phyloP scores from a whole-genome alignment of 2,329 filamentous ascomycete species.

The Phoma sp. region DNA sequence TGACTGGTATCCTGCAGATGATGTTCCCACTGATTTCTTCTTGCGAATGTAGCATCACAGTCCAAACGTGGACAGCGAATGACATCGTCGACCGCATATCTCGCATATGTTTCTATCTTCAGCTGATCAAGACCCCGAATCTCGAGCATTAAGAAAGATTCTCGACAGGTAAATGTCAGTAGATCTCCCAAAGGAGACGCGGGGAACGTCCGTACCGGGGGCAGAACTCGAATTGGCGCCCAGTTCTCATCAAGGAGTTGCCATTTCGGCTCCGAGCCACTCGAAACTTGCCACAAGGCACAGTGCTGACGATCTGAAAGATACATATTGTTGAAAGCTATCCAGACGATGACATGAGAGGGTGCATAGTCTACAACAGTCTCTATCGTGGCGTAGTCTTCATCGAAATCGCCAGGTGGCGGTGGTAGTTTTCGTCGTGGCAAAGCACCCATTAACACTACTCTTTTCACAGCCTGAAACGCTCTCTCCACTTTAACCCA shows the following conservation, averaged over 20 bases:
- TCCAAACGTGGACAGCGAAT: conserved; percentile 14
- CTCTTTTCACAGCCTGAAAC: background rate
- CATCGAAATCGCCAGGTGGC: too few species aligned
- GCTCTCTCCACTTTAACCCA: background rate
- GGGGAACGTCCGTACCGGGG: conserved; percentile 3
- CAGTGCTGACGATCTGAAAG: background rate
- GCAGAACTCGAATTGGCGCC: conserved; percentile 11
- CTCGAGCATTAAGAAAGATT: background rate
- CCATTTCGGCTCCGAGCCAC: background rate
- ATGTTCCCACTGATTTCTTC: background rate
- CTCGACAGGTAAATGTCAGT: background rate
- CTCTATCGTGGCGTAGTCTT: background rate
- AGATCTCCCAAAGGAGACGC: conserved; percentile 10
- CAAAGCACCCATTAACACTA: background rate
- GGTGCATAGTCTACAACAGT: conserved; percentile 1
- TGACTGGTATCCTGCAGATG: background rate
- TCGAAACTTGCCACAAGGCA: background rate
- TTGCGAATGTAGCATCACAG: conserved; percentile 1
- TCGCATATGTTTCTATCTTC: conserved; percentile 12
- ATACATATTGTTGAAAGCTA: background rate
- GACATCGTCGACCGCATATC: conserved; percentile 4
- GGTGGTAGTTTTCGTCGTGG: background rate
- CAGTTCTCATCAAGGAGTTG: conserved; percentile 1
- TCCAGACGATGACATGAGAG: background rate
- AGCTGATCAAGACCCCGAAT: conserved; percentile 7